phyloP scores from a whole-genome alignment of 768 basidiomycete species.

The Hygrocybe punicea region DNA sequence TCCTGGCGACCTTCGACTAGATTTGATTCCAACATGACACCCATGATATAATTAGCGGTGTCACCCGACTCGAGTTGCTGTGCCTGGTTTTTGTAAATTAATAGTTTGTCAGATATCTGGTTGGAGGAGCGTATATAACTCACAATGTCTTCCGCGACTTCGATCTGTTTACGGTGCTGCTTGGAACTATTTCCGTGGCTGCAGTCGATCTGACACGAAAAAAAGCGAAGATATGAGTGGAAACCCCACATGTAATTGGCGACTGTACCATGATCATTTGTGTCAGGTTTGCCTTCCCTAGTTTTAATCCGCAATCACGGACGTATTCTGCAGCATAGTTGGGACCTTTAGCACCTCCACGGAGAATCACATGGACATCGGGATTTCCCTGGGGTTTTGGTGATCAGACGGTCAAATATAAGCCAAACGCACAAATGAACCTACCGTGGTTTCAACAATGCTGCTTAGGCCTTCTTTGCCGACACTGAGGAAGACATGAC shows the following conservation, averaged over 20 bases:
- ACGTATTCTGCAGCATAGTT: slow-evolving; percentile 84
- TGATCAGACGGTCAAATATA: slow-evolving; percentile 2
- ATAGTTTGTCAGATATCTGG: slow-evolving; percentile 14
- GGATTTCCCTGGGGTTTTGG: slow-evolving; percentile 65
- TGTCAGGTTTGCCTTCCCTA: slow-evolving; percentile 73
- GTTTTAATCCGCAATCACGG: slow-evolving; percentile 65
- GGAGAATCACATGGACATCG: slow-evolving; percentile 90
- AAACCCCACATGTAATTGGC: neutral
- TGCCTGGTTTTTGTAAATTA: slow-evolving; percentile 44
- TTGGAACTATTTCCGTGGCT: slow-evolving; percentile 95
- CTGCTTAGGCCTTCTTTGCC: slow-evolving; percentile 94
- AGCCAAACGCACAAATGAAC: slow-evolving; percentile 9
- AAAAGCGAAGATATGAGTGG: neutral
- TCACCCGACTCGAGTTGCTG: slow-evolving; percentile 68
- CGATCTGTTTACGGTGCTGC: slow-evolving; percentile 82
- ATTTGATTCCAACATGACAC: slow-evolving; percentile 95
- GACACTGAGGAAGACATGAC: slow-evolving; percentile 94
- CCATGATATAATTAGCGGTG: slow-evolving; percentile 74
- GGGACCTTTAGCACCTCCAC: slow-evolving; percentile 86
- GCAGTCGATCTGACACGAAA: slow-evolving; percentile 73
- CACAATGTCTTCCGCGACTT: slow-evolving; percentile 89
- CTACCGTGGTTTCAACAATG: slow-evolving; percentile 89
- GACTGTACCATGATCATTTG: slow-evolving; percentile 78
- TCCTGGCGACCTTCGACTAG: slow-evolving; percentile 84
- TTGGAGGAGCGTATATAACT: slow-evolving; percentile 24